Base-by-base conservation (phyloP, 192 early-diverging fungal genomes). In the Coemansia reversa region DNA sequence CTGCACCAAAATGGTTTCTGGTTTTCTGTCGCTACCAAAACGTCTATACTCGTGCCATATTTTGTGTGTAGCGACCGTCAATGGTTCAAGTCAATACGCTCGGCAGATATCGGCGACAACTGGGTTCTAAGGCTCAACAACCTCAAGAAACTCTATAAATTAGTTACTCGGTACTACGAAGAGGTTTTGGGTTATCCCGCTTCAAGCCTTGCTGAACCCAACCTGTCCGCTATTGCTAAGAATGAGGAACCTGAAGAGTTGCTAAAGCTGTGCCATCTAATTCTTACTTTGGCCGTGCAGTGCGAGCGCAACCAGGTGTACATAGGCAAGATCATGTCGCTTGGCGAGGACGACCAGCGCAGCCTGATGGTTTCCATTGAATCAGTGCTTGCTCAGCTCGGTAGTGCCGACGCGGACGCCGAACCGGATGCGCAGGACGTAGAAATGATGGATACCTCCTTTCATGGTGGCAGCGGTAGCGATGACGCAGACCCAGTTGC, bases 101-200 rank as follows among this genome's bases (percentile, higher is more conserved):
- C 86, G 2, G 77, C 85, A 11, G 90, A 92, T 54, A 84, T 86
- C 7, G 91, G 88, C 49, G 91, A 93, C 74, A 97, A 95, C 84
- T 99, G 97, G 97, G 93, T 99, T 2, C 70, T 94, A 32, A 91
- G 91, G 66, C 90, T 93, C 72, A 96, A 94, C 79, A 92, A 92
- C 58, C 86, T 98, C 16, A 96, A 96, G 70, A 92, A 91, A 70
- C 83, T 96, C 32, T 86, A 95, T 79, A 90, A 89, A 57, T 86
- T 97, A 8, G 67, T 97, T 32, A 86, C 86, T 2, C 75, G 86
- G 22, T 96, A 92, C 84, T 94, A 93, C 53, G 93, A 94, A 29
- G 93, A 97, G 42, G 87, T 93, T 2, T 81, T 94, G n/a, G 86
- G 87, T 39, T 86, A 90, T 48, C 81, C 82, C 19, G 81, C 87